phyloP scores from a whole-genome alignment of 352 stramenopile genomes.

The Pythium insidiosum region DNA sequence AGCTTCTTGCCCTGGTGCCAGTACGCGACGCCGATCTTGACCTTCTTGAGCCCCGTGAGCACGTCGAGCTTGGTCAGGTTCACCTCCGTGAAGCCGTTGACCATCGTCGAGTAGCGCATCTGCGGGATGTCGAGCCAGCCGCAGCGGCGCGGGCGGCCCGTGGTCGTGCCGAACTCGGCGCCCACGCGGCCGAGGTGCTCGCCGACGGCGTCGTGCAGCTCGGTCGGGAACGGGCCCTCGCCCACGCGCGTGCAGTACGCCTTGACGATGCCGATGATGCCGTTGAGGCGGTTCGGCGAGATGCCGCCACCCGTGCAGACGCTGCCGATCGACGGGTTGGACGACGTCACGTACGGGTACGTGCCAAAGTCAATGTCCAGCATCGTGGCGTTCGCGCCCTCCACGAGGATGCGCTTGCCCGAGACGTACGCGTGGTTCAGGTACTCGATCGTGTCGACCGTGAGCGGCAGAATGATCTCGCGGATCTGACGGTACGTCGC shows the following conservation, averaged over 20 bases:
- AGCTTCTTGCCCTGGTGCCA: conserved; percentile 93
- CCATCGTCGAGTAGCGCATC: conserved; percentile 90
- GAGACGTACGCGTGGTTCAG: conserved; percentile 94
- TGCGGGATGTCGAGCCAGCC: conserved; percentile 98
- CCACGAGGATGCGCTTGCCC: conserved; percentile 97
- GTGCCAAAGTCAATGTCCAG: conserved; percentile 99
- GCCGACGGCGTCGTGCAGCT: conserved; percentile 90
- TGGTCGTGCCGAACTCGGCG: conserved; percentile 97
- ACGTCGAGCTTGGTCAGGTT: conserved; percentile 99
- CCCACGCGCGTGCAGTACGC: conserved; percentile 99
- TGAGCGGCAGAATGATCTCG: conserved; percentile 82
- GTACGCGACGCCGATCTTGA: conserved; percentile 95
- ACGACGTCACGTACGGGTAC: conserved; percentile 99
- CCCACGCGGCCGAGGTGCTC: conserved; percentile 90
- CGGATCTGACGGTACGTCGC: conserved; percentile 75
- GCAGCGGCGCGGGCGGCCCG: conserved; percentile 93
- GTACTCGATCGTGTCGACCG: conserved; percentile 95
- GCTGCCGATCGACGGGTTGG: conserved; percentile 95
- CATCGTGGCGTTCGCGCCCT: conserved; percentile 99
- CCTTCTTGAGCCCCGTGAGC: conserved; percentile 93
- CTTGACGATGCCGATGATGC: conserved; percentile 98
- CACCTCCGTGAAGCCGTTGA: conserved; percentile 95
- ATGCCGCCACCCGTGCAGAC: conserved; percentile 96
- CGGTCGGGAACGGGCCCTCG: conserved; percentile 98
- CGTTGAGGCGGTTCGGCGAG: conserved; percentile 86